phyloP scores from a whole-genome alignment of 768 basidiomycete genomes.

The Naematelia encephala region DNA sequence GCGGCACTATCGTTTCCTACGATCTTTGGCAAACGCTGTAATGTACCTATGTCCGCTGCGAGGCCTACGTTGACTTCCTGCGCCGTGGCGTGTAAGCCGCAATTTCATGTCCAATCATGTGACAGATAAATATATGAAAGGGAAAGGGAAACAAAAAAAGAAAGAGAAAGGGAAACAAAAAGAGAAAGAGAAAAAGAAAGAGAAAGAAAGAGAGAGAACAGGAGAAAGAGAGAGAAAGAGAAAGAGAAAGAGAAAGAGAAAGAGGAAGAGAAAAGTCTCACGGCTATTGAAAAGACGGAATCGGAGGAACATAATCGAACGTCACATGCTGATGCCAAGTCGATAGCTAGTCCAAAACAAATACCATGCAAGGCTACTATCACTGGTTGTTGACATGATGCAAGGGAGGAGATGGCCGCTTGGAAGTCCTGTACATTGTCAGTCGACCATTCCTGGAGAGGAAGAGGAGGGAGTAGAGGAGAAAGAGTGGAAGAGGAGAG shows the following conservation, averaged over 20 bases:
- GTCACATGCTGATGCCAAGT: conserved; percentile 73
- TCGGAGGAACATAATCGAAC: conserved; percentile 65
- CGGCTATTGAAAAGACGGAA: conserved; percentile 69
- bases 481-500: too few species aligned
- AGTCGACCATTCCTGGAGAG: too few species aligned
- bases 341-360: conserved; percentile 72
- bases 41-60: conserved; percentile 81
- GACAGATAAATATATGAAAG: not conserved
- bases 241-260: not conserved
- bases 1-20: conserved; percentile 69
- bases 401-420: conserved; percentile 64
- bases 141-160: not conserved
- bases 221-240: not conserved
- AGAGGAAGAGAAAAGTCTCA: conserved; percentile 27
- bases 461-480: too few species aligned
- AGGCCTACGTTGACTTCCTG: conserved; percentile 84
- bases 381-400: conserved; percentile 70
- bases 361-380: conserved; percentile 76
- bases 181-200: not conserved
- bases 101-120: not conserved
- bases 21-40: conserved; percentile 75
- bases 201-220: not conserved
- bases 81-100: not conserved
- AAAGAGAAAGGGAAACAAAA: not conserved
- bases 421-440: conserved; percentile 74